phyloP scores from a whole-genome alignment of 169 alveolate genomes.

The Cryptosporidium canis region DNA sequence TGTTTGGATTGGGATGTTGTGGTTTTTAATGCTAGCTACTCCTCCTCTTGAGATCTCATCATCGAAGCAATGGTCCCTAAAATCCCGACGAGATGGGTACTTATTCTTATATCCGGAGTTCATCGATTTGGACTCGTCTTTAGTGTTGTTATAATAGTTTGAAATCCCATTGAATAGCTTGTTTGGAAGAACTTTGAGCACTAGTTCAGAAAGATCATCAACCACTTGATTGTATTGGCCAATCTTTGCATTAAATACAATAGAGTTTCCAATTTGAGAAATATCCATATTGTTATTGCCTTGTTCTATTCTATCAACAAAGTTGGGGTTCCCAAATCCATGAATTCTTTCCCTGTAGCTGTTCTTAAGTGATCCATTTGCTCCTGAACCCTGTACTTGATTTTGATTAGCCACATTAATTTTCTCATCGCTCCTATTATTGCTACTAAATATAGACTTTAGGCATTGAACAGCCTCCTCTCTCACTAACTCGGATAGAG shows the following conservation, averaged over 20 bases:
- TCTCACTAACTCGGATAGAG: constrained; percentile 62
- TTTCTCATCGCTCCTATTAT: background rate
- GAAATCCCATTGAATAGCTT: constrained; percentile 59
- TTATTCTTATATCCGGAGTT: background rate
- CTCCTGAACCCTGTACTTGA: background rate
- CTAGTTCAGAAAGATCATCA: constrained; percentile 50
- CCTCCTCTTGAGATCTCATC: background rate
- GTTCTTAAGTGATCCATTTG: background rate
- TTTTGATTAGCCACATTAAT: background rate
- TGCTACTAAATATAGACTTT: constrained; percentile 28
- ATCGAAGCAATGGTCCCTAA: background rate
- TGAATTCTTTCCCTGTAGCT: constrained; percentile 42
- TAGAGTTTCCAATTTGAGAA: constrained; percentile 64
- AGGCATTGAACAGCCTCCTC: constrained; percentile 57
- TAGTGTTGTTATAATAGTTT: background rate
- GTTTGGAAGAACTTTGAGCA: constrained; percentile 49
- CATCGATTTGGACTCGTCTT: background rate
- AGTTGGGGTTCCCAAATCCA: constrained; percentile 67
- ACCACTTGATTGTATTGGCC: constrained; percentile 52
- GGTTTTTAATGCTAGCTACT: background rate
- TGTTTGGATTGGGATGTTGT: background rate
- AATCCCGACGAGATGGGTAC: background rate
- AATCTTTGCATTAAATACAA: constrained; percentile 35
- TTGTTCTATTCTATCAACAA: constrained; percentile 6
- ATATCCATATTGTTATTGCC: background rate